Conservation (phyloP, 2,329 filamentous ascomycete species). For the Dactylellina sp. region DNA sequence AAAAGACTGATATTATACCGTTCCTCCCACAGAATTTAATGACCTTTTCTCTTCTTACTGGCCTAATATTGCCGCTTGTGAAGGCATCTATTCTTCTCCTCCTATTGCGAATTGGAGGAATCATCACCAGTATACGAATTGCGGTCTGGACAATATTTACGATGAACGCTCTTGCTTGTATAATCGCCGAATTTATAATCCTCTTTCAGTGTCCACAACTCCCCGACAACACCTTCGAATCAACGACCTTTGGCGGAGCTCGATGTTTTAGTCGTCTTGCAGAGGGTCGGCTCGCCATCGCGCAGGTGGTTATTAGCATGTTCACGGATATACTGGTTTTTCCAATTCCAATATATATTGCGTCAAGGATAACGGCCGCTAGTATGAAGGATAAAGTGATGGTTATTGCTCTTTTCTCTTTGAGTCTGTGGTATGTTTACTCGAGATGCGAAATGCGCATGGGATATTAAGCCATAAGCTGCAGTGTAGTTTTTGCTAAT, state of each 20-base stretch:
- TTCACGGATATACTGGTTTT: conserved; percentile 11
- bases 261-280: neutral
- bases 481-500: neutral
- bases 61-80: neutral
- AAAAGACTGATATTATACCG: too few relatives aligned
- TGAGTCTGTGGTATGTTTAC: conserved; percentile 1
- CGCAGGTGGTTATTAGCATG: conserved; percentile 2
- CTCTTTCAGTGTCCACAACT: conserved; percentile 1
- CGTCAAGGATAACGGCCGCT: neutral
- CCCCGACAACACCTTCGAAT: neutral
- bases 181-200: neutral
- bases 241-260: neutral
- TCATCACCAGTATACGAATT: neutral
- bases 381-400: conserved; percentile 6
- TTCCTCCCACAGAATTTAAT: neutral
- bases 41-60: neutral
- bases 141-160: conserved; percentile 1
- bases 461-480: too few relatives aligned
- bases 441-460: neutral
- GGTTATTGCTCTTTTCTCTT: conserved; percentile 11
- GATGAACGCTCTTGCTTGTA: neutral
- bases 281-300: neutral
- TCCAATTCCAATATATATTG: conserved; percentile 15
- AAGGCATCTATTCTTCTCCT: conserved; percentile 7
- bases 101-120: neutral